Evolutionary conservation across 371 early-diverging fungal genomes (phyloP).

Genomic region (Syncephalastrum monosporum): DNA sequence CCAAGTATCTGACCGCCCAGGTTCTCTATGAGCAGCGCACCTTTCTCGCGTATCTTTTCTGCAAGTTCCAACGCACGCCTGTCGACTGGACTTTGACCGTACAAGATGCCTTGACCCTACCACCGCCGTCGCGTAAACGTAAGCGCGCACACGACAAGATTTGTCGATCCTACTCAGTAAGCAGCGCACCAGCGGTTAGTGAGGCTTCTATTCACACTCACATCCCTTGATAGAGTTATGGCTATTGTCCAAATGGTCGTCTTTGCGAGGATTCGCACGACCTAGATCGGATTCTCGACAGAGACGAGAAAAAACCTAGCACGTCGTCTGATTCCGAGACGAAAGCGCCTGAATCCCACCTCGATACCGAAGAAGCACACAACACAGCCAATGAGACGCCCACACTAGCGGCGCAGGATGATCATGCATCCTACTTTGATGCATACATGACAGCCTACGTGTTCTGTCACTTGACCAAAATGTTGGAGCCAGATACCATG

Average conservation of each 20-base stretch:
- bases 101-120: background rate
- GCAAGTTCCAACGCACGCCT: conserved; percentile 56
- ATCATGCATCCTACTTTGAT: conserved; percentile 89
- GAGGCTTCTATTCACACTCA: background rate
- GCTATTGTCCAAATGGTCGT: conserved; percentile 64
- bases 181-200: conserved; percentile 12
- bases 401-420: conserved; percentile 7
- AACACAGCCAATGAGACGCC: background rate
- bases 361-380: background rate
- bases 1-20: conserved; percentile 80
- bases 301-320: conserved; percentile 29
- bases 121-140: conserved; percentile 7
- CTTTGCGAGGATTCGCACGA: conserved; percentile 75
- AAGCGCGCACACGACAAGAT: conserved; percentile 30
- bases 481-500: conserved; percentile 11
- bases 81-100: conserved; percentile 2
- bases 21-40: conserved; percentile 60
- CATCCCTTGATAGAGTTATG: conserved; percentile 19
- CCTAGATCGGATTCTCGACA: conserved; percentile 77
- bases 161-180: conserved; percentile 74
- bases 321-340: background rate
- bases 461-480: conserved; percentile 61
- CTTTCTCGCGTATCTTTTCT: conserved; percentile 79
- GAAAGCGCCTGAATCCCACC: conserved; percentile 7
- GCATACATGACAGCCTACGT: conserved; percentile 93